Evolutionary conservation across 2,329 filamentous ascomycete genomes (phyloP).

Genomic region (Alternaria metachromatica): DNA sequence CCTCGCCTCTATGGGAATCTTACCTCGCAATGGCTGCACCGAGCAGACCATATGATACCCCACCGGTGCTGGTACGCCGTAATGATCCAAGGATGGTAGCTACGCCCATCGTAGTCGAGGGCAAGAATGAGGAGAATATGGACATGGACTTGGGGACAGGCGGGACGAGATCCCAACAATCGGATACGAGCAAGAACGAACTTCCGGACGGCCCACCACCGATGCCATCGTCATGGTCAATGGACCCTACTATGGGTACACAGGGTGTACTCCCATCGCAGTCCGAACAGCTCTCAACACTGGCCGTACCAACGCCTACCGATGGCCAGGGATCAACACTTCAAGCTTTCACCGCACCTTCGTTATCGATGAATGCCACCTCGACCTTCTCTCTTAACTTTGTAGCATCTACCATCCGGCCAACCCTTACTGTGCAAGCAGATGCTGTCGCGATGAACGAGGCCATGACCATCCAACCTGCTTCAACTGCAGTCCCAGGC

Average conservation of each 20-base stretch:
- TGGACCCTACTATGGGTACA: not conserved
- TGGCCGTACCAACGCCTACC: not conserved
- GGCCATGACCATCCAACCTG: not conserved
- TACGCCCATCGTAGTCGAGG: not conserved
- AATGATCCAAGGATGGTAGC: not conserved
- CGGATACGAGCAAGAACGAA: not conserved
- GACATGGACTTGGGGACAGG: not conserved
- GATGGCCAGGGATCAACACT: not conserved
- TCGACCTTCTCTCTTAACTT: not conserved
- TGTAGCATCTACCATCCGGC: not conserved
- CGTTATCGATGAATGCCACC: not conserved
- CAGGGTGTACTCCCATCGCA: not conserved
- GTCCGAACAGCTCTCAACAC: not conserved
- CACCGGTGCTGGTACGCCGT: conserved; percentile 8
- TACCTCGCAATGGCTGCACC: conserved; percentile 6
- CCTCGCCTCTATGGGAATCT: conserved; percentile 1
- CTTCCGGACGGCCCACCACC: not conserved
- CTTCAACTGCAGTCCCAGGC: not conserved
- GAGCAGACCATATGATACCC: conserved; percentile 3
- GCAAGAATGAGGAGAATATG: not conserved
- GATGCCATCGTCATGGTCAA: not conserved
- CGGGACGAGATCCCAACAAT: not conserved
- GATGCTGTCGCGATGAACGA: not conserved
- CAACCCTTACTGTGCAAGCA: not conserved
- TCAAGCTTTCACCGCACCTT: not conserved